phyloP scores from a whole-genome alignment of 305 asterid genomes.

The Plantago coronopus region DNA sequence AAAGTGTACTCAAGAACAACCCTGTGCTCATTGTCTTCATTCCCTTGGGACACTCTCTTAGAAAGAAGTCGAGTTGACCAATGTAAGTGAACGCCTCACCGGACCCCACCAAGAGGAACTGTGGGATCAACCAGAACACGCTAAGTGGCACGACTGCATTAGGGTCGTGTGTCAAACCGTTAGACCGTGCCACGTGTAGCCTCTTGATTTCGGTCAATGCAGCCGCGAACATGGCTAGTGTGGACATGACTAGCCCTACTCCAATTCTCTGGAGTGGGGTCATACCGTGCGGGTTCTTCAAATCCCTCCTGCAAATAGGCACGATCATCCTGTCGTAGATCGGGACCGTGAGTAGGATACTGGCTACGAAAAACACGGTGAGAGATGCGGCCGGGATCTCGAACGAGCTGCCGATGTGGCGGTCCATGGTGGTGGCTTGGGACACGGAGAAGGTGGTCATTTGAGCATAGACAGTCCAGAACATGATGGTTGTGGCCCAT shows the following conservation, averaged over 20 bases:
- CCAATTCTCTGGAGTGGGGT: conserved; percentile 63
- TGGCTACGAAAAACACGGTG: conserved; percentile 57
- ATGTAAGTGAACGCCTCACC: conserved; percentile 85
- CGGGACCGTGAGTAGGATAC: conserved; percentile 57
- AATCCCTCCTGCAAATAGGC: conserved; percentile 34
- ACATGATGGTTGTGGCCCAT: conserved; percentile 83
- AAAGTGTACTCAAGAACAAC: conserved; percentile 59
- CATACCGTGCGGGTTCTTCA: conserved; percentile 51
- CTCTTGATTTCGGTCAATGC: conserved; percentile 56
- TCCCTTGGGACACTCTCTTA: conserved; percentile 72
- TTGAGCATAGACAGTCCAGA: conserved; percentile 78
- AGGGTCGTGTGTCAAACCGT: conserved; percentile 32
- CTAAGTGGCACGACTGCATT: conserved; percentile 37
- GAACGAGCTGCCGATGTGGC: conserved; percentile 49
- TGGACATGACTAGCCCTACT: conserved; percentile 45
- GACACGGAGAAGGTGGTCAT: conserved; percentile 78
- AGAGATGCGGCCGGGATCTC: conserved; percentile 72
- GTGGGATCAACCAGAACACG: conserved; percentile 68
- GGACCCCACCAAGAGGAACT: conserved; percentile 64
- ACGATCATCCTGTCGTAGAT: conserved; percentile 52
- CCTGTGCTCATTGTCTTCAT: conserved; percentile 90
- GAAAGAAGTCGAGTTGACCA: conserved; percentile 85
- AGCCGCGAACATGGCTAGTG: conserved; percentile 55
- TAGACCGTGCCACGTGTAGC: conserved; percentile 34
- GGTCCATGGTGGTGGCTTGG: conserved; percentile 67